These are phyloP conservation scores for Penicillium fuscoglaucum DNA, from an alignment of 2,329 filamentous ascomycete genomes.

Conservation along the genomic window DNA sequence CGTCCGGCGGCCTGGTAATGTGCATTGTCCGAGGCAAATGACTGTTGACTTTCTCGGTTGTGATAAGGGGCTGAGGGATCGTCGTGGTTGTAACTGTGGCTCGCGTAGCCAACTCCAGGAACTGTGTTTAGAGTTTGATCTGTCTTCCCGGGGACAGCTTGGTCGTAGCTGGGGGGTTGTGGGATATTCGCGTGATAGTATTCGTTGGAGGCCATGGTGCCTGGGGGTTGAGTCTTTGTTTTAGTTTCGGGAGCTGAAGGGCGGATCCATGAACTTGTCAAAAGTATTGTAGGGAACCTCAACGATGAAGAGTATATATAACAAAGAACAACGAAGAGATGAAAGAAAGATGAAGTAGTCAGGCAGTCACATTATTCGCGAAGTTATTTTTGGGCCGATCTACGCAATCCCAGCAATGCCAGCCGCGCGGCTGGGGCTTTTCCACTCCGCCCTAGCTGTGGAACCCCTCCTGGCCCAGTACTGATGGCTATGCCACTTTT, in stretches of 20 bases:
- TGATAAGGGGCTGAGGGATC: conserved; percentile 43
- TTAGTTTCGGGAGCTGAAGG: background rate
- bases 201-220: conserved; percentile 63
- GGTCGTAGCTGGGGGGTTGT: conserved; percentile 35
- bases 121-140: conserved; percentile 36
- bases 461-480: background rate
- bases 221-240: conserved; percentile 5
- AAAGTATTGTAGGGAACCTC: background rate
- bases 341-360: conserved; percentile 6
- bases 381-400: conserved; percentile 28
- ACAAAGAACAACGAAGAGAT: background rate
- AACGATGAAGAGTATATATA: background rate
- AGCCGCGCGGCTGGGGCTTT: conserved; percentile 25
- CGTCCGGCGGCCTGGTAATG: conserved; percentile 35
- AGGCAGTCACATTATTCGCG: conserved; percentile 25
- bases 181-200: conserved; percentile 59
- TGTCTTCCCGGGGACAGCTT: conserved; percentile 37
- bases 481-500: background rate
- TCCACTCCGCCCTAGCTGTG: conserved; percentile 5
- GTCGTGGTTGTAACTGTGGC: conserved; percentile 41
- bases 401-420: conserved; percentile 26
- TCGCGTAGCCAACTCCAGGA: conserved; percentile 23
- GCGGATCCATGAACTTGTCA: background rate
- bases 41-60: conserved; percentile 40
- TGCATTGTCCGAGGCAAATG: conserved; percentile 36